Evolutionary conservation across 2,329 filamentous ascomycete species (phyloP).

Genomic region (Cladosporium oxysporum): DNA sequence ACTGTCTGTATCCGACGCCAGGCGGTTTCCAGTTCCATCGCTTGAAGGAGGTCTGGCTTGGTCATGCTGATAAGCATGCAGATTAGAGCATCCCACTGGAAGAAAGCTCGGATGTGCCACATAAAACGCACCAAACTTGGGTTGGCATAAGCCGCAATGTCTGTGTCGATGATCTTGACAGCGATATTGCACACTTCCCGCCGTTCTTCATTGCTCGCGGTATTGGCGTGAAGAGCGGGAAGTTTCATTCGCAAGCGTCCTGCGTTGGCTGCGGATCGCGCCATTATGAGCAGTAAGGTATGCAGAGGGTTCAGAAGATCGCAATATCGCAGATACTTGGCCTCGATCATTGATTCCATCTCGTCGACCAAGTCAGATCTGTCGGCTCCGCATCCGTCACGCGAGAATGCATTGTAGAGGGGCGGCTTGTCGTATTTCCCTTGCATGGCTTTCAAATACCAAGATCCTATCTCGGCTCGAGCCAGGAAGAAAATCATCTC

Average conservation of each 20-base stretch:
- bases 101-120: slow-evolving; percentile 56
- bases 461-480: slow-evolving; percentile 45
- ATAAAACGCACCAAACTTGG: slow-evolving; percentile 48
- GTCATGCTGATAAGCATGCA: slow-evolving; percentile 40
- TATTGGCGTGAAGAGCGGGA: slow-evolving; percentile 39
- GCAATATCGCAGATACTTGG: slow-evolving; percentile 48
- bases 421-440: not conserved
- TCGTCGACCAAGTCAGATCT: slow-evolving; percentile 35
- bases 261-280: slow-evolving; percentile 45
- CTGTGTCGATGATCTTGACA: slow-evolving; percentile 44
- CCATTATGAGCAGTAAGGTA: slow-evolving; percentile 48
- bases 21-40: slow-evolving; percentile 36
- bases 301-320: slow-evolving; percentile 47
- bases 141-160: slow-evolving; percentile 44
- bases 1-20: slow-evolving; percentile 51
- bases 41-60: slow-evolving; percentile 27
- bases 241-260: slow-evolving; percentile 51
- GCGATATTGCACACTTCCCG: slow-evolving; percentile 45
- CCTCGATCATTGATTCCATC: slow-evolving; percentile 46
- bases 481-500: slow-evolving; percentile 54
- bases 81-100: slow-evolving; percentile 47
- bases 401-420: slow-evolving; percentile 11
- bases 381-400: slow-evolving; percentile 12
- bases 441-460: slow-evolving; percentile 33
- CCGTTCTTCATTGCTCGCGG: slow-evolving; percentile 33